Evolutionary conservation across 2,329 filamentous ascomycete genomes (phyloP), one percentile per base, ranked within the genome.

Genomic region (Colletotrichum agaves): DNA sequence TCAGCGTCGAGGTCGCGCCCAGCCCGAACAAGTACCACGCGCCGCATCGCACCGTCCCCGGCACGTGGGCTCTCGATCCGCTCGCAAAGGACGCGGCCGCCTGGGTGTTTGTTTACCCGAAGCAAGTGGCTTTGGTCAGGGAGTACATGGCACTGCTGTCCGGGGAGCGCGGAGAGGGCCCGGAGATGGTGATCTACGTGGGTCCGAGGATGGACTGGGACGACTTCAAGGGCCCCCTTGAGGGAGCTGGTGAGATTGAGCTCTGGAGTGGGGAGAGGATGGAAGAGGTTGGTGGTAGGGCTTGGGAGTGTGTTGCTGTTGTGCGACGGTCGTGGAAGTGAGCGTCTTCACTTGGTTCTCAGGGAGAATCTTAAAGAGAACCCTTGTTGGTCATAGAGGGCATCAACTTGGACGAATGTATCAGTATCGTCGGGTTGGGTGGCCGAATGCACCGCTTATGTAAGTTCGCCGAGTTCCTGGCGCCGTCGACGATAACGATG

Each of bases 51-150:
- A 75, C 72, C 4, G 78, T 79, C 3, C 71, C 71, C 0, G 76
- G 77, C 3, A 78, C 76, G 2, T 78, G 76, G 75, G 71, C 75
- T 0, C 35, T 78, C 1, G 72, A 72, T 1, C 68, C 71, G 12
- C 71, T 75, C 15, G 70, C 78, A 4, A 63, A 39, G 6, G 73
- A 75, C 27, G 55, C 72, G 0, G 69, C 70, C 10, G 73, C 59
- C 2, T 62, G 78, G 46, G 61, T 79, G 64, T 79, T 79, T 64
- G 73, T 76, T 8, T 79, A 79, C 33, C 78, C 78, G 12, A 76
- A 78, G 2, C 75, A 77, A 27, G 73, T 73, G 1, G 55, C 50
- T 1, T 35, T 79, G 11, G 72, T 79, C 15, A 49, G 62, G 7
- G 67, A 66, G 37, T 79, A 79, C 31, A 62, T 75, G 5, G 53